phyloP scores from a whole-genome alignment of 371 early-diverging fungal species.

The Rhizopus stolonifer region DNA sequence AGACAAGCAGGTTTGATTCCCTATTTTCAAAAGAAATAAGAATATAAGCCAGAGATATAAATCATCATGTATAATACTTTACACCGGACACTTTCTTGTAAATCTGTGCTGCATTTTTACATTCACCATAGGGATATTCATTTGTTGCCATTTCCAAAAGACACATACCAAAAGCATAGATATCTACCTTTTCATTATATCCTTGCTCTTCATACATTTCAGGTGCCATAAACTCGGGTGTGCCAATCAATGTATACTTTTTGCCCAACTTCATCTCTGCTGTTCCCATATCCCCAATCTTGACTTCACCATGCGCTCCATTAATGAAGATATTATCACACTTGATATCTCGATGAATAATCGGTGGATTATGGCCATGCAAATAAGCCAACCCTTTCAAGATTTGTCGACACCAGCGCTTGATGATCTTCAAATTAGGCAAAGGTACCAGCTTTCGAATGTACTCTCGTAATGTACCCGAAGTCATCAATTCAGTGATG shows the following conservation, averaged over 20 bases:
- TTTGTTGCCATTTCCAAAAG: constrained; percentile 79
- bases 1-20: constrained; percentile 61
- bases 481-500: constrained; percentile 86
- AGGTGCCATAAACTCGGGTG: constrained; percentile 40
- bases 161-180: constrained; percentile 88
- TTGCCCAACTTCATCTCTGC: constrained; percentile 75
- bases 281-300: constrained; percentile 83
- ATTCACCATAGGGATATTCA: constrained; percentile 80
- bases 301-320: constrained; percentile 76
- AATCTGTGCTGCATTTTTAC: constrained; percentile 74
- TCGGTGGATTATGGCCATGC: constrained; percentile 74
- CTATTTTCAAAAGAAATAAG: constrained; percentile 18
- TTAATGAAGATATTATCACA: constrained; percentile 82
- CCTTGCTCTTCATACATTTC: constrained; percentile 73
- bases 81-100: constrained; percentile 63
- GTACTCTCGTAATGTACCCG: constrained; percentile 68
- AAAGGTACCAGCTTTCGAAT: constrained; percentile 55
- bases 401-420: constrained; percentile 71
- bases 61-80: constrained; percentile 11
- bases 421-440: constrained; percentile 64
- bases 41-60: too few species aligned
- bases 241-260: constrained; percentile 76
- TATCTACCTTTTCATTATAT: constrained; percentile 78
- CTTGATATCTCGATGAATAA: constrained; percentile 81
- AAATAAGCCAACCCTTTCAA: constrained; percentile 75